Evolutionary conservation across 768 basidiomycete species (phyloP), one percentile per base, ranked within the genome.

Genomic region (Rhodotorula kratochvilovae): DNA sequence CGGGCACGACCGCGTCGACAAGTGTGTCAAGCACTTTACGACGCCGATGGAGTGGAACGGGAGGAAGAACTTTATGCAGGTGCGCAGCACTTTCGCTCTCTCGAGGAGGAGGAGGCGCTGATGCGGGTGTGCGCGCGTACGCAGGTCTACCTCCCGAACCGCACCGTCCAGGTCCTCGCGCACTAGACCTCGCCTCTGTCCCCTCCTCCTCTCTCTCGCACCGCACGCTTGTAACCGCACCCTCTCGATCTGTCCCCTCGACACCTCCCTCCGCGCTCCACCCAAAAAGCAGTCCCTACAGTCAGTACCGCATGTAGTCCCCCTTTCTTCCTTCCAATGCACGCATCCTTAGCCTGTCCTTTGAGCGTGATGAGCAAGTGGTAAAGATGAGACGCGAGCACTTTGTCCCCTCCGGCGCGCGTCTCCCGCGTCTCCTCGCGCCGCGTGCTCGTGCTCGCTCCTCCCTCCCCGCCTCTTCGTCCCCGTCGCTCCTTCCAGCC

Each of bases 61-160:
- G n/a, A 85, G 95, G 78, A 90, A 87, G 81, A 97, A 98, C 79
- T 96, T 85, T 84, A 75, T 89, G 63, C 90, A 95, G 85, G 92
- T 90, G 25, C 45, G 71, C 39, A 7, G 11, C 33, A 29, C 29
- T 51, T 16, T 27, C 4, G 12, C 31, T 17, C 16, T 25, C n/a
- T 13, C 5, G 48, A 39, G 33, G 23, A 23, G 15, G 25, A 33
- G 53, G n/a, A n/a, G n/a, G n/a, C n/a, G 5, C 29, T 50, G 7
- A 50, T 27, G 31, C 7, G 13, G 1, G 0, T n/a, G 19, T 10
- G 19, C 23, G 13, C 13, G 13, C 6, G 11, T 21, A 8, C 11
- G 16, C 60, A 73, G 72, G 56, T 70, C 68, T 74, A 74, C 66
- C 45, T 65, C 23, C 73, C 73, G 27, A 31, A 25, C 29, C 65